phyloP scores from a whole-genome alignment of 2,329 filamentous ascomycete species.

The Neofusicoccum umdonicola region DNA sequence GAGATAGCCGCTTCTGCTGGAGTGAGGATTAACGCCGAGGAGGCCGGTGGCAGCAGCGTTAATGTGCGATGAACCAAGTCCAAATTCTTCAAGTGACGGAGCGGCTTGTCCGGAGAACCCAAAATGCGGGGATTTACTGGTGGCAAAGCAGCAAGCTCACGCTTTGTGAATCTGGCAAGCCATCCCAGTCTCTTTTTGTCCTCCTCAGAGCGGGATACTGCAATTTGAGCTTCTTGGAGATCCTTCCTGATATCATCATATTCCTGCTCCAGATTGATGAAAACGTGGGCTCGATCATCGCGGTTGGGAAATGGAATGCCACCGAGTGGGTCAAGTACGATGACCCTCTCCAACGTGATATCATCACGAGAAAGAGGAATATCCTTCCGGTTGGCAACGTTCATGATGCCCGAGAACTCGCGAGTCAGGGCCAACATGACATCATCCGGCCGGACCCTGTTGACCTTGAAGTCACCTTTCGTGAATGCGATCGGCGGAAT shows the following conservation, averaged over 20 bases:
- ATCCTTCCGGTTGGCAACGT: not conserved
- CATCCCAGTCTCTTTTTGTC: conserved; percentile 14
- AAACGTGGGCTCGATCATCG: conserved; percentile 69
- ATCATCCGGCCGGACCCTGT: conserved; percentile 57
- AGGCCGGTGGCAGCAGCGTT: conserved; percentile 73
- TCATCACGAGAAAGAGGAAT: not conserved
- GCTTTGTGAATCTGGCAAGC: conserved; percentile 41
- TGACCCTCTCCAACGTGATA: conserved; percentile 69
- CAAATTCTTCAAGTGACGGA: conserved; percentile 67
- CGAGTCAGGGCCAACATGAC: conserved; percentile 73
- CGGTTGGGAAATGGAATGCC: conserved; percentile 69
- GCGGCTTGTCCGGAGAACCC: conserved; percentile 19
- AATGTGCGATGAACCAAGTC: conserved; percentile 68
- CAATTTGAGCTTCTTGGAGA: conserved; percentile 41
- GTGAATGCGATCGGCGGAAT: conserved; percentile 65
- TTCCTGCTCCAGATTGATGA: conserved; percentile 92
- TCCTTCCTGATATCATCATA: conserved; percentile 67
- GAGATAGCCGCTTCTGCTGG: conserved; percentile 75
- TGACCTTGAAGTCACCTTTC: conserved; percentile 29
- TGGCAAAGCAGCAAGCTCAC: conserved; percentile 25
- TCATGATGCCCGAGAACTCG: conserved; percentile 67
- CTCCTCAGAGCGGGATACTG: conserved; percentile 19
- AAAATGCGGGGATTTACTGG: conserved; percentile 22
- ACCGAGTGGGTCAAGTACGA: conserved; percentile 82
- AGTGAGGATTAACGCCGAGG: conserved; percentile 86